These are phyloP conservation scores for Septoria linicola DNA, from an alignment of 2,329 filamentous ascomycete species.

Conservation along the genomic window DNA sequence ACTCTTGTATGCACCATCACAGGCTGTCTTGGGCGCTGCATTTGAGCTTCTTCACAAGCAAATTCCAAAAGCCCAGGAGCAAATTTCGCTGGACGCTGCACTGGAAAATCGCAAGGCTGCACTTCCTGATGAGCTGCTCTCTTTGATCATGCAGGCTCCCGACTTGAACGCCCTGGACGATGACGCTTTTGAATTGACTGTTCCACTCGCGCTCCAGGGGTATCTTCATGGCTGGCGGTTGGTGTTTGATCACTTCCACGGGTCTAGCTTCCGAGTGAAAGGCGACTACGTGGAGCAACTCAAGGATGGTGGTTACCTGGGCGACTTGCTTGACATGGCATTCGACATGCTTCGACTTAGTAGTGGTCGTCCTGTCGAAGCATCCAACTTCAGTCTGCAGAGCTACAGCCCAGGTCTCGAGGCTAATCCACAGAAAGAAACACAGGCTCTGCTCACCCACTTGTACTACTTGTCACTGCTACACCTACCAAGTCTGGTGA, in stretches of 20 bases:
- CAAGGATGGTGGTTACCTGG: slow-evolving; percentile 68
- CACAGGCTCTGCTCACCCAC: slow-evolving; percentile 81
- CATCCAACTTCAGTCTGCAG: slow-evolving; percentile 68
- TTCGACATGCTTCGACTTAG: slow-evolving; percentile 84
- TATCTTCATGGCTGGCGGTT: slow-evolving; percentile 90
- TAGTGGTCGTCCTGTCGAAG: slow-evolving; percentile 67
- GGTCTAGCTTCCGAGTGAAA: slow-evolving; percentile 69
- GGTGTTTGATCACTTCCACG: slow-evolving; percentile 76
- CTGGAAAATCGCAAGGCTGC: slow-evolving; percentile 69
- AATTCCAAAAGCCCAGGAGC: slow-evolving; percentile 75
- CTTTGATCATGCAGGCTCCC: slow-evolving; percentile 76
- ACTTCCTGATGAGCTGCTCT: slow-evolving; percentile 81
- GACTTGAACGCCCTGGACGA: slow-evolving; percentile 66
- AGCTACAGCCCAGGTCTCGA: slow-evolving; percentile 57
- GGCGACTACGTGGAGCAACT: slow-evolving; percentile 77
- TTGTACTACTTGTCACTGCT: slow-evolving; percentile 80
- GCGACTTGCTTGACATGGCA: slow-evolving; percentile 70
- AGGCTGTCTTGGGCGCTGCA: slow-evolving; percentile 73
- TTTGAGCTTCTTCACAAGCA: slow-evolving; percentile 77
- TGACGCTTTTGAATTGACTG: slow-evolving; percentile 61
- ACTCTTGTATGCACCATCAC: slow-evolving; percentile 72
- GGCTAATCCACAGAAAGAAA: slow-evolving; percentile 67
- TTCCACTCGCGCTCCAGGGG: slow-evolving; percentile 68
- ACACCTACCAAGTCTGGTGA: slow-evolving; percentile 74
- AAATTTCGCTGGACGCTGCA: slow-evolving; percentile 74